Percentiles rank a stretch among this genome's conserved stretches.
Conservation (phyloP, 129 eudicot genomes). For the Centaurea solstitialis region DNA sequence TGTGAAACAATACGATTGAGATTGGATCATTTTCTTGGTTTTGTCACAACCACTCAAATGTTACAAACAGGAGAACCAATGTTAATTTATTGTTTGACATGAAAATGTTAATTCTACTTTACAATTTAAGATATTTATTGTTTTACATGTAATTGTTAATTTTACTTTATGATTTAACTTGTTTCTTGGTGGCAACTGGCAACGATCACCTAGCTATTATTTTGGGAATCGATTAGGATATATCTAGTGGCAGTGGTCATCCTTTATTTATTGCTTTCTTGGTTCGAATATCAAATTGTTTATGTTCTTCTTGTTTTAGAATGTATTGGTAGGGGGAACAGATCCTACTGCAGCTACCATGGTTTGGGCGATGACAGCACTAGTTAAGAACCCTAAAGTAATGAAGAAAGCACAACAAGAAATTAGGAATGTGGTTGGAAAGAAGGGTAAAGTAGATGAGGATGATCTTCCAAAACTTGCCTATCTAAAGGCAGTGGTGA, state of each 20-base stretch:
- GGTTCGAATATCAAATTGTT: neutral
- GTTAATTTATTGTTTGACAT: too few species aligned
- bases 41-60: neutral
- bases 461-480: constrained; percentile 31
- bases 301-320: constrained; percentile 11
- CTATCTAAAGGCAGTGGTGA: constrained; percentile 33
- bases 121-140: too few species aligned
- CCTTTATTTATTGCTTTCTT: neutral
- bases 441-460: constrained; percentile 22
- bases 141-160: neutral
- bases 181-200: neutral
- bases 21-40: neutral
- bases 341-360: constrained; percentile 35
- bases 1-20: neutral
- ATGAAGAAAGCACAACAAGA: constrained; percentile 52
- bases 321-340: constrained; percentile 38
- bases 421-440: constrained; percentile 28
- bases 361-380: constrained; percentile 46
- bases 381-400: constrained; percentile 35
- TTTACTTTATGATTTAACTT: neutral
- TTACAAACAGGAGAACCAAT: too few species aligned
- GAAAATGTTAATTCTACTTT: too few species aligned
- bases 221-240: neutral
- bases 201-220: neutral
- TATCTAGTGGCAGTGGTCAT: too few species aligned